These are phyloP conservation scores for Saccharata proteae DNA, from an alignment of 2,329 filamentous ascomycete genomes.

Conservation along the genomic window DNA sequence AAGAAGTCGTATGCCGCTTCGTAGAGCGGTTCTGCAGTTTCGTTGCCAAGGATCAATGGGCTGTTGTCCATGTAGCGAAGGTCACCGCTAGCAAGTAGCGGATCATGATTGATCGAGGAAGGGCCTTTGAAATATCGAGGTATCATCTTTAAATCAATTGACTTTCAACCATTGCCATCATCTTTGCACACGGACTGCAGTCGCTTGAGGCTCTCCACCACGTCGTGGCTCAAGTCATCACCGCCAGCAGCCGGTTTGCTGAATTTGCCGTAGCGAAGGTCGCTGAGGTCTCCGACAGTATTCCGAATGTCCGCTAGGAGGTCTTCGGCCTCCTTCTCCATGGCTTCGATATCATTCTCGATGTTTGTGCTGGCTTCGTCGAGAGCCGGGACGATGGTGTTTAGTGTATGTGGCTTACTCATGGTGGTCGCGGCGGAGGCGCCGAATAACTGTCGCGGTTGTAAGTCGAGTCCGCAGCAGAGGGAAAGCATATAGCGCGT, in stretches of 20 bases:
- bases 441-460: slow-evolving; percentile 47
- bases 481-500: too few species aligned
- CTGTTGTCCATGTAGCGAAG: too few species aligned
- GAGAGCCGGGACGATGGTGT: slow-evolving; percentile 56
- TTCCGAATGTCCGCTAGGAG: slow-evolving; percentile 51
- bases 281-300: slow-evolving; percentile 62
- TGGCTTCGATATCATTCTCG: slow-evolving; percentile 52
- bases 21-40: too few species aligned
- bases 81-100: too few species aligned
- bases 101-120: too few species aligned
- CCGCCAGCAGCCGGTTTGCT: slow-evolving; percentile 40
- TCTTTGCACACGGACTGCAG: slow-evolving; percentile 49
- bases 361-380: slow-evolving; percentile 53
- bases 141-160: neutral
- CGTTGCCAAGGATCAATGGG: too few species aligned
- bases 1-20: too few species aligned
- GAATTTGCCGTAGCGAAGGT: slow-evolving; percentile 69
- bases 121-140: neutral
- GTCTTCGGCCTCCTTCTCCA: slow-evolving; percentile 52
- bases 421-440: slow-evolving; percentile 26
- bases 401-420: slow-evolving; percentile 46
- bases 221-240: slow-evolving; percentile 49
- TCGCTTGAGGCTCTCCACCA: slow-evolving; percentile 52
- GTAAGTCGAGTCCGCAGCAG: too few species aligned
- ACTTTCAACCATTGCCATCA: slow-evolving; percentile 1